phyloP scores from a whole-genome alignment of 345 rosid species.

The Eucalyptus cladocalyx region DNA sequence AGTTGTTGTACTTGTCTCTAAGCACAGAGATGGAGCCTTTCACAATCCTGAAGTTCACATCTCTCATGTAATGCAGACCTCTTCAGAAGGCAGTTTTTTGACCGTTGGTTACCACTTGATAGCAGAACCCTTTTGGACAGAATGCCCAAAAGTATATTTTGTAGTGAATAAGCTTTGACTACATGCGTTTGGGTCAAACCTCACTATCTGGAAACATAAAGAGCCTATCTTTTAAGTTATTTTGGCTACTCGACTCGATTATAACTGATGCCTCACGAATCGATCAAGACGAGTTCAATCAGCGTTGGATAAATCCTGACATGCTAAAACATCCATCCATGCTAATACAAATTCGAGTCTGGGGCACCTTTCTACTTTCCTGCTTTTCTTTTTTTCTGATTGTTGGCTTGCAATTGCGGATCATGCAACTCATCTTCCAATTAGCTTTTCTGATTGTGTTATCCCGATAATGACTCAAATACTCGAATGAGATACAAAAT shows the following conservation, averaged over 20 bases:
- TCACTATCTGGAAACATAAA: background rate
- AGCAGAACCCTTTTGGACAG: background rate
- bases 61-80: background rate
- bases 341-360: too few relatives aligned
- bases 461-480: background rate
- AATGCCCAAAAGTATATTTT: background rate
- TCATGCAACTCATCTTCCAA: background rate
- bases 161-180: background rate
- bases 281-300: background rate
- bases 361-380: background rate
- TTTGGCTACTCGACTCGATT: background rate
- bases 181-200: background rate
- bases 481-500: background rate
- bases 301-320: background rate
- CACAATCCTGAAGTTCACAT: background rate
- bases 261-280: background rate
- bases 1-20: background rate
- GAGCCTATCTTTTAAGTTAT: background rate
- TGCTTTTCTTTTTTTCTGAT: background rate
- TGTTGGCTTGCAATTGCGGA: background rate
- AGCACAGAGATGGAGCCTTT: background rate
- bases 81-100: background rate
- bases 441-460: background rate
- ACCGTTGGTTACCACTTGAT: background rate
- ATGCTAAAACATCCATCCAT: background rate